Conservation (phyloP, 2,329 filamentous ascomycete species). For the Aspergillus versicolor region DNA sequence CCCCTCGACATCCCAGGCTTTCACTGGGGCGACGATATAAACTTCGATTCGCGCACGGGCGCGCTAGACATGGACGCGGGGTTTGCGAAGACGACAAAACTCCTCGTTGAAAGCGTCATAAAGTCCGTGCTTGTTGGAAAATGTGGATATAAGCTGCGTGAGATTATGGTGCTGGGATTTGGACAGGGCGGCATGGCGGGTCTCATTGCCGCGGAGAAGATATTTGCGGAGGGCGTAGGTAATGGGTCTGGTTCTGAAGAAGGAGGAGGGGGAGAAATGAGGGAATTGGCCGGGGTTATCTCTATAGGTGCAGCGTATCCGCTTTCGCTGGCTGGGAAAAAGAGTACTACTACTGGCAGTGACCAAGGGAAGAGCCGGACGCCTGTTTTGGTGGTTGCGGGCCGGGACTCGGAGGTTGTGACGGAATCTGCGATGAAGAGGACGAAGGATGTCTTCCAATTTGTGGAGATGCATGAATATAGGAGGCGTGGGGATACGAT, state of each 20-base stretch:
- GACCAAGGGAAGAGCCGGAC: conserved; percentile 36
- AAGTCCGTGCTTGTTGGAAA: conserved; percentile 51
- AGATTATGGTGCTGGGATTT: conserved; percentile 66
- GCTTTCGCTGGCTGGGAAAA: conserved; percentile 32
- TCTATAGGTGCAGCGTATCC: conserved; percentile 45
- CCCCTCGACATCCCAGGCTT: conserved; percentile 68
- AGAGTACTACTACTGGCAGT: conserved; percentile 4
- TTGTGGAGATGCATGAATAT: conserved; percentile 69
- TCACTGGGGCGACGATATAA: conserved; percentile 69
- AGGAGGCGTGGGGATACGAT: conserved; percentile 71
- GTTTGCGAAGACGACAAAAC: conserved; percentile 50
- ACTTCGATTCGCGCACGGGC: conserved; percentile 52
- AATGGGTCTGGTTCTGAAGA: neutral
- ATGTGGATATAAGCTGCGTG: conserved; percentile 60
- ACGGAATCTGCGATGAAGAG: conserved; percentile 63
- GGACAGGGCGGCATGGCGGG: conserved; percentile 67
- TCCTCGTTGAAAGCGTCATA: conserved; percentile 55
- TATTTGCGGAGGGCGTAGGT: conserved; percentile 24
- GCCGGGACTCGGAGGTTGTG: conserved; percentile 49
- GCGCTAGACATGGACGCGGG: conserved; percentile 63
- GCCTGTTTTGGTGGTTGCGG: conserved; percentile 44
- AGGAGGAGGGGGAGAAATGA: conserved; percentile 6
- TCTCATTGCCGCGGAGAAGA: conserved; percentile 53
- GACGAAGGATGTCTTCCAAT: conserved; percentile 64
- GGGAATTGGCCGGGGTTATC: conserved; percentile 36